phyloP scores from a whole-genome alignment of 345 rosid genomes.

The Gossypium herbaceum region DNA sequence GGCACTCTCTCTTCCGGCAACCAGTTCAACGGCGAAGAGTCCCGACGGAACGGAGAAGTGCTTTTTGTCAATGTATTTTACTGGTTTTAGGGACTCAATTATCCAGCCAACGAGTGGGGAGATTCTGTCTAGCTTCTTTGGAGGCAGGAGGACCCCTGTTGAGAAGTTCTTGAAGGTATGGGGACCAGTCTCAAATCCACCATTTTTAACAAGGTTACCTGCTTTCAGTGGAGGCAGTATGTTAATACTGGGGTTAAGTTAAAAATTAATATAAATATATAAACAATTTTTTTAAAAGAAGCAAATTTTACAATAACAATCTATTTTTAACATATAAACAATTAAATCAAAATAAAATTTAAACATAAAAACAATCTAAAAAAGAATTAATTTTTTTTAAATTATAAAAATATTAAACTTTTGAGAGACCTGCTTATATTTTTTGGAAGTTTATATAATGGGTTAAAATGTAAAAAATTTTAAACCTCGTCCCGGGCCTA shows the following conservation, averaged over 20 bases:
- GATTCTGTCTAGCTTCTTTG: constrained; percentile 41
- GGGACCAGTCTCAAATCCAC: constrained; percentile 77
- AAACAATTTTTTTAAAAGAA: no score
- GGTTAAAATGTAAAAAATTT: no score
- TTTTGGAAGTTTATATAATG: rapidly evolving
- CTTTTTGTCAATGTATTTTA: constrained; percentile 60
- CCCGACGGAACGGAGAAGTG: constrained; percentile 73
- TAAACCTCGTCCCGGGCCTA: not conserved
- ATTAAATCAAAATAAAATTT: no score
- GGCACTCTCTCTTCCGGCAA: constrained; percentile 83
- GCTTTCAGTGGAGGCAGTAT: not conserved
- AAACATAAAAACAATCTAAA: no score
- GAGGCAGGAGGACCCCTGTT: constrained; percentile 71
- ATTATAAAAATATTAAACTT: no score
- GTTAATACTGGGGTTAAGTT: no score
- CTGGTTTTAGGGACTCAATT: constrained; percentile 76
- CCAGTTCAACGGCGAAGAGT: constrained; percentile 51
- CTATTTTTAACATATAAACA: not conserved
- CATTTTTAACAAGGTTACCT: constrained; percentile 73
- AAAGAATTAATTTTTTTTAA: no score
- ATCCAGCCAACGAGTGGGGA: constrained; percentile 93
- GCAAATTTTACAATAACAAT: no score
- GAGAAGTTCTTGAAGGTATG: constrained; percentile 76
- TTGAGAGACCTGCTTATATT: rapidly evolving
- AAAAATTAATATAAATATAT: no score